Percentiles rank a stretch among this genome's conserved stretches.
Evolutionary conservation across 2,329 filamentous ascomycete genomes (phyloP).

Genomic region (Talaromyces sp.): DNA sequence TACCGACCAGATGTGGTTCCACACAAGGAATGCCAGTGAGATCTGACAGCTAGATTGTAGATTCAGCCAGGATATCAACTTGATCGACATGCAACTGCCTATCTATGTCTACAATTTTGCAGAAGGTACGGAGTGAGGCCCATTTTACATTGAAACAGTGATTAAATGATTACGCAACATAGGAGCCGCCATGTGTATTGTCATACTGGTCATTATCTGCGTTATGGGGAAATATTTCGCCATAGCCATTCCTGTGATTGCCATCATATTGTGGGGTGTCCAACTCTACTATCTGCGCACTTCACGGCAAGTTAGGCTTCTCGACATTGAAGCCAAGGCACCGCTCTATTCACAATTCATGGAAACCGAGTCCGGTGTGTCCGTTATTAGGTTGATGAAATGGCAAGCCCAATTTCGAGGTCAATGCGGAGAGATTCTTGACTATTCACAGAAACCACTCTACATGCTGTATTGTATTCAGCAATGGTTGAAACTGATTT

Average conservation of each 20-base stretch:
- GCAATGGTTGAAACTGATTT: conserved; percentile 53
- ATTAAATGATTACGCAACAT: not conserved
- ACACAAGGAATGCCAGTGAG: not conserved
- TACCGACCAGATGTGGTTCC: not conserved
- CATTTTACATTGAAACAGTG: not conserved
- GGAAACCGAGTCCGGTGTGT: conserved; percentile 54
- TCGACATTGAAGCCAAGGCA: conserved; percentile 61
- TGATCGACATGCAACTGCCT: conserved; percentile 17
- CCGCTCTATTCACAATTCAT: conserved; percentile 58
- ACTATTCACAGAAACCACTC: conserved; percentile 54
- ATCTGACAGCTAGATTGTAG: not conserved
- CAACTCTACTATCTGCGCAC: conserved; percentile 60
- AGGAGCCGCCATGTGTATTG: conserved; percentile 29
- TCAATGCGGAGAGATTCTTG: conserved; percentile 49
- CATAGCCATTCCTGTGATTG: conserved; percentile 51
- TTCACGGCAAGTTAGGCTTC: conserved; percentile 56
- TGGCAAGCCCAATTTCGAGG: conserved; percentile 46
- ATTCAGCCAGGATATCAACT: conserved; percentile 23
- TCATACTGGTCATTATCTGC: conserved; percentile 49
- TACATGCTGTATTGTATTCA: conserved; percentile 58
- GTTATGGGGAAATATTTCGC: conserved; percentile 46
- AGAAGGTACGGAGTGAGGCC: not conserved
- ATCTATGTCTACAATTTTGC: conserved; percentile 20
- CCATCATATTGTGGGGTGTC: conserved; percentile 46
- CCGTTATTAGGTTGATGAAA: conserved; percentile 54